Percentiles rank a stretch among this genome's conserved stretches.
These are phyloP conservation scores for Clohesyomyces aquaticus DNA, from an alignment of 495 filamentous ascomycete species.

Conservation along the genomic window DNA sequence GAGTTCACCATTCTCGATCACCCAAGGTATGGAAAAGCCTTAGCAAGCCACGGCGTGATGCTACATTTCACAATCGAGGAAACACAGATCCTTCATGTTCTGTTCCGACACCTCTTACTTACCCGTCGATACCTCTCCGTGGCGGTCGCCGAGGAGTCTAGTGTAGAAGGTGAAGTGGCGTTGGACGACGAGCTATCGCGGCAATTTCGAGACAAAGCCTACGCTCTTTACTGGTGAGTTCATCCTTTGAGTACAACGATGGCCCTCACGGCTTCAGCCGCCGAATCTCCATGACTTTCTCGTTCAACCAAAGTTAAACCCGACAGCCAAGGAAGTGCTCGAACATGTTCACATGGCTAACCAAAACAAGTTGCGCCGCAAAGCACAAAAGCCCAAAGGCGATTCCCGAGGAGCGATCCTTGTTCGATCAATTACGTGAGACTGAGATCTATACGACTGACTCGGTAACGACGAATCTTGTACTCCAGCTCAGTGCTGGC, in stretches of 20 bases:
- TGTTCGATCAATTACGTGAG: constrained; percentile 12
- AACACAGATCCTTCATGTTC: constrained; percentile 3
- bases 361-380: constrained; percentile 9
- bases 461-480: constrained; percentile 7
- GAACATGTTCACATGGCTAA: no score
- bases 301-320: no score
- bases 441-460: constrained; percentile 6
- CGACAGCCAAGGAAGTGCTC: no score
- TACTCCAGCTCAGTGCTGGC: not conserved
- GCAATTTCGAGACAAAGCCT: constrained; percentile 6
- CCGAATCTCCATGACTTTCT: no score
- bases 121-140: constrained; percentile 11
- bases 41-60: not conserved
- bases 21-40: constrained; percentile 5
- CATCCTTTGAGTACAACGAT: no score
- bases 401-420: not conserved
- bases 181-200: not conserved
- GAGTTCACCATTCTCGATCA: constrained; percentile 30
- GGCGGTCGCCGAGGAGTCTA: constrained; percentile 10
- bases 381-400: constrained; percentile 20
- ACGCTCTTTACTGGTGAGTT: constrained; percentile 28
- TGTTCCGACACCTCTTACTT: constrained; percentile 13
- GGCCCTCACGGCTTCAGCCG: no score
- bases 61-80: constrained; percentile 19
- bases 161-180: no score